Conservation (phyloP, 495 filamentous ascomycete genomes). For the Chaetomium fimeti region DNA sequence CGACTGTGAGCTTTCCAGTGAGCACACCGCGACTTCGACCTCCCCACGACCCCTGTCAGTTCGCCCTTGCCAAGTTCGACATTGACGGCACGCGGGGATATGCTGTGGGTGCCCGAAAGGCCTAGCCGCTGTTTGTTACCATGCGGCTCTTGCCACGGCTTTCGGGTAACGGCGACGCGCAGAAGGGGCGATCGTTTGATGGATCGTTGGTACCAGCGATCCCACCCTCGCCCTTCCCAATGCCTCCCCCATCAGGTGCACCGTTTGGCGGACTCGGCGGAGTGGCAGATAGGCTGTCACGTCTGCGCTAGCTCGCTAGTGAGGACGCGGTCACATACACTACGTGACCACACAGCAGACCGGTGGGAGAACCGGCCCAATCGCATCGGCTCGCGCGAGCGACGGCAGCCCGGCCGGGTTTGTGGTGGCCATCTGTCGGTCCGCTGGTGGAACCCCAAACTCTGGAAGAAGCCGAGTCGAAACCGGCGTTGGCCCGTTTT, state of each 20-base stretch:
- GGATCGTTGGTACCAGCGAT: not conserved
- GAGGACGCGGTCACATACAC: no score
- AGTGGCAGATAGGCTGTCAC: no score
- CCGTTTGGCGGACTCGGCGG: slow-evolving; percentile 1
- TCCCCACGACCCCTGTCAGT: not conserved
- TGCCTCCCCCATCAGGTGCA: not conserved
- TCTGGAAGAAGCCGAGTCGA: not conserved
- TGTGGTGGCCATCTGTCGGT: not conserved
- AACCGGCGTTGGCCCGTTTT: not conserved
- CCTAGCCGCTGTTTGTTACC: slow-evolving; percentile 8
- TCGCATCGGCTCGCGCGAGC: not conserved
- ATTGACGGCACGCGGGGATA: not conserved
- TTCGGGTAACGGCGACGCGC: not conserved
- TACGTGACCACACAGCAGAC: no score
- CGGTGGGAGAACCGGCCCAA: slow-evolving; percentile 6
- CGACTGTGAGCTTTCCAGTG: not conserved
- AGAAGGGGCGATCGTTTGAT: not conserved
- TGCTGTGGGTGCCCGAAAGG: not conserved
- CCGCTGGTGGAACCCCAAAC: not conserved
- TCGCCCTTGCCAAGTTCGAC: not conserved
- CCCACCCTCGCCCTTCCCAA: not conserved
- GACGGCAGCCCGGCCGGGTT: not conserved
- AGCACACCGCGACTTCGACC: not conserved
- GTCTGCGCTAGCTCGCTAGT: no score
- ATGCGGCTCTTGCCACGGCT: slow-evolving; percentile 14